Base-by-base conservation (phyloP, 108 stramenopile genomes). In the Skeletonema menzelii region DNA sequence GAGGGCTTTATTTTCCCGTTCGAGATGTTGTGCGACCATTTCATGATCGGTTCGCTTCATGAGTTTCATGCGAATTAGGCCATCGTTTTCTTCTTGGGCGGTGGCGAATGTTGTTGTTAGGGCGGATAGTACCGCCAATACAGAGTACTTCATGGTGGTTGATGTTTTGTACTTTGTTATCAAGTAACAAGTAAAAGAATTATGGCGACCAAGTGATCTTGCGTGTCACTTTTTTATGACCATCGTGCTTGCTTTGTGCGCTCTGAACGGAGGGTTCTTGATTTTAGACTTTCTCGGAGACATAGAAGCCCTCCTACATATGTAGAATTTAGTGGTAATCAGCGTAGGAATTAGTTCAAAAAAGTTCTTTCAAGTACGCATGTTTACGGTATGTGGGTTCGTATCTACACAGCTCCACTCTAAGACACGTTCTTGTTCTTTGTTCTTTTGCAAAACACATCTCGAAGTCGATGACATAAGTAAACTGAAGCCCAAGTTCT, bases 1-100 rank as follows among this genome's bases (percentile, higher is more conserved):
- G 26, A 88, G 70, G 55, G 85, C 86, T 42, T 90, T 85, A 27
- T 81, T 84, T 63, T 93, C 92, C 20, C 88, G 86, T 53, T 84
- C 82, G 55, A 90, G 73, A 67, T 89, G 87, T 4, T 72, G 75
- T 0, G 69, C 68, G 65, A 93, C 77, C 79, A 91, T 80, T 73
- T 93, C 89, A 46, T 87, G 83, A 55, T 89, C 69, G 55, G 87
- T 70, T 40, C 85, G 80, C 63, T 89, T 93, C 28, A 19, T 32
- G 2, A 74, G 56, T 56, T 77, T 73, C 72, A 82, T 55, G 61
- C 76, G 76, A 42, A 82, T 63, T 34, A 77, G 68, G 55, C 72
- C 70, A 28, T 72, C 65, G 34, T 67, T 37, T 19, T 27, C 69
- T 27, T 42, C 19, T 17, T 32, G 19, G 27, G 37, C 60, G 59